Conservation (phyloP, 345 rosid genomes). For the Carallia brachiata region DNA sequence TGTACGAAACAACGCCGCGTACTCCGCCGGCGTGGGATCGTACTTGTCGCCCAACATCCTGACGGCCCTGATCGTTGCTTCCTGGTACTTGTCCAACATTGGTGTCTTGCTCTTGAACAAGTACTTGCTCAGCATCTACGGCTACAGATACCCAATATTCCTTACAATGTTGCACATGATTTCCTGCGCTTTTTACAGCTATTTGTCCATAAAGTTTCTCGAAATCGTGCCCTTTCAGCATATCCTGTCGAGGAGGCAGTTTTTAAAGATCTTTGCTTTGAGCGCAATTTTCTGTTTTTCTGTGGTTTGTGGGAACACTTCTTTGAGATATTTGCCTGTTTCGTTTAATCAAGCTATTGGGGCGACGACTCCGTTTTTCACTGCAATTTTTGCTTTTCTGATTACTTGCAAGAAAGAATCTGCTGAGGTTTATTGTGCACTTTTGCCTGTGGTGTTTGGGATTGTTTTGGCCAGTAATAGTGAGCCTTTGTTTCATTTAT, state of each 20-base stretch:
- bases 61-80: slow-evolving; percentile 73
- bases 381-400: slow-evolving; percentile 87
- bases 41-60: slow-evolving; percentile 49
- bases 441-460: slow-evolving; percentile 89
- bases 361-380: slow-evolving; percentile 98
- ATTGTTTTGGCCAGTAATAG: slow-evolving; percentile 89
- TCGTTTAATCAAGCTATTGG: slow-evolving; percentile 98
- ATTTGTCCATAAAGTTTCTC: slow-evolving; percentile 62
- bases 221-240: slow-evolving; percentile 85
- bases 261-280: slow-evolving; percentile 72
- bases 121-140: slow-evolving; percentile 88
- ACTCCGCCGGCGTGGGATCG: slow-evolving; percentile 37
- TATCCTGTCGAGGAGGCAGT: slow-evolving; percentile 70
- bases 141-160: slow-evolving; percentile 89
- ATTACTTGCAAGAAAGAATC: slow-evolving; percentile 90
- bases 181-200: slow-evolving; percentile 80
- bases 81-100: slow-evolving; percentile 93
- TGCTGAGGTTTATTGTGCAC: slow-evolving; percentile 76
- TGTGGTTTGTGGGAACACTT: slow-evolving; percentile 94
- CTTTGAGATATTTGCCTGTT: slow-evolving; percentile 87
- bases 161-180: slow-evolving; percentile 93
- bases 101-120: slow-evolving; percentile 93
- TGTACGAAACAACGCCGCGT: slow-evolving; percentile 38
- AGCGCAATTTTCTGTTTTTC: slow-evolving; percentile 89
- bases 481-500: slow-evolving; percentile 86